Evolutionary conservation across 441 rosid species (phyloP).

Genomic region (Syzygium malaccense): DNA sequence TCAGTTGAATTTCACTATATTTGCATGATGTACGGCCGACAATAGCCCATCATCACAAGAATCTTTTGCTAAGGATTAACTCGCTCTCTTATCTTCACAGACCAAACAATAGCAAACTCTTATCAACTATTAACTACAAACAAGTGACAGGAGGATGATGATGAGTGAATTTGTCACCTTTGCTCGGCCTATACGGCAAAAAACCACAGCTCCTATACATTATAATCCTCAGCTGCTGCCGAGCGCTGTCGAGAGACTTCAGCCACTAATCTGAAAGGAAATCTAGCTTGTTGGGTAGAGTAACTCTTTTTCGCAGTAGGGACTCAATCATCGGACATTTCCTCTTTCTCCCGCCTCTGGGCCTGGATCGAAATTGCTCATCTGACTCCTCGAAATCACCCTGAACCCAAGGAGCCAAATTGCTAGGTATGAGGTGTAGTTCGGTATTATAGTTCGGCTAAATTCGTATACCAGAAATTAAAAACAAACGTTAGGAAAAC

Average conservation of each 20-base stretch:
- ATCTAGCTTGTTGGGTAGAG: constrained; percentile 12
- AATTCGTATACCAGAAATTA: too few species aligned
- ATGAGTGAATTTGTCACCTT: not conserved
- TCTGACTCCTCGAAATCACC: constrained; percentile 73
- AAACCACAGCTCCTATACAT: not conserved
- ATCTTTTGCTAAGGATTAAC: not conserved
- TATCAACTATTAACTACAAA: not conserved
- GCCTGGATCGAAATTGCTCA: constrained; percentile 50
- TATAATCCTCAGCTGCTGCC: too few species aligned
- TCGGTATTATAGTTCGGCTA: too few species aligned
- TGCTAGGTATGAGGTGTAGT: not conserved
- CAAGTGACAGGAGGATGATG: not conserved
- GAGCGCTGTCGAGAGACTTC: accelerated
- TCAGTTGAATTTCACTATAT: not conserved
- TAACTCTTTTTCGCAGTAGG: constrained; percentile 53
- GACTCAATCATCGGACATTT: constrained; percentile 45
- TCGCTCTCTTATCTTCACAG: not conserved
- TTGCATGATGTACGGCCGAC: not conserved
- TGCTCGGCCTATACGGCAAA: not conserved
- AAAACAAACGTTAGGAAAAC: too few species aligned
- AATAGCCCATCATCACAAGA: not conserved
- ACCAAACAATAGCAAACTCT: not conserved
- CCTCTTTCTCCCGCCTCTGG: constrained; percentile 80
- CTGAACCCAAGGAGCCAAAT: constrained; percentile 17
- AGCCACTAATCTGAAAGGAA: not conserved